Evolutionary conservation across 169 alveolate genomes (phyloP).

Genomic region (Perkinsus chesapeaki): DNA sequence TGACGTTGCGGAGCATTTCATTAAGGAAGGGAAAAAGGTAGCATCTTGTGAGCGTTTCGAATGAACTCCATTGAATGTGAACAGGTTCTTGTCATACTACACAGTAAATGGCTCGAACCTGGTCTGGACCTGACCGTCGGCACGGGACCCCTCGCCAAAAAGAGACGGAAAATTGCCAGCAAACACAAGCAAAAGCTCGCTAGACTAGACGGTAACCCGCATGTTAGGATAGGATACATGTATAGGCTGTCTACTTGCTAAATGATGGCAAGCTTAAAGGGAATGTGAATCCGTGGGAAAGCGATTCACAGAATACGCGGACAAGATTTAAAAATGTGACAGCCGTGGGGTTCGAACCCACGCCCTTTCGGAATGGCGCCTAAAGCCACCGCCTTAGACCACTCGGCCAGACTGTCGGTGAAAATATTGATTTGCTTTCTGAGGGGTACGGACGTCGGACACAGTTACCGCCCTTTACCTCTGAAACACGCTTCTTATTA

Average conservation of each 20-base stretch:
- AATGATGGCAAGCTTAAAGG: no score
- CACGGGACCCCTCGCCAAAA: background rate
- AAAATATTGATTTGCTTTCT: background rate
- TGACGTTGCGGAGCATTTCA: background rate
- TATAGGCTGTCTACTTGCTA: no score
- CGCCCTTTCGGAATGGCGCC: slow-evolving; percentile 7
- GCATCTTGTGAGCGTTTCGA: background rate
- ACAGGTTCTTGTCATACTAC: background rate
- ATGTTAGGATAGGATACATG: background rate
- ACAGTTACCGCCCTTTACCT: no score
- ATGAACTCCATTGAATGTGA: background rate
- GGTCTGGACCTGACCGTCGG: background rate
- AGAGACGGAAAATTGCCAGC: background rate
- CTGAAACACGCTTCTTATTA: no score
- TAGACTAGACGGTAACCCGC: background rate
- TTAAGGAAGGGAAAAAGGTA: background rate
- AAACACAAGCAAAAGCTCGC: background rate
- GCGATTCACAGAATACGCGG: no score
- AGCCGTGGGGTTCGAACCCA: slow-evolving; percentile 7
- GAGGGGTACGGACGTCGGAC: no score
- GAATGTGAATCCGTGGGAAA: background rate
- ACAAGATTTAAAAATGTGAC: background rate
- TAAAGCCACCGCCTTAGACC: slow-evolving; percentile 5
- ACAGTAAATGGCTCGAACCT: background rate
- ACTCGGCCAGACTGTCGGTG: slow-evolving; percentile 4